Conservation (phyloP, 176 grass and related monocot genomes). For the Aegilops bicornis region DNA sequence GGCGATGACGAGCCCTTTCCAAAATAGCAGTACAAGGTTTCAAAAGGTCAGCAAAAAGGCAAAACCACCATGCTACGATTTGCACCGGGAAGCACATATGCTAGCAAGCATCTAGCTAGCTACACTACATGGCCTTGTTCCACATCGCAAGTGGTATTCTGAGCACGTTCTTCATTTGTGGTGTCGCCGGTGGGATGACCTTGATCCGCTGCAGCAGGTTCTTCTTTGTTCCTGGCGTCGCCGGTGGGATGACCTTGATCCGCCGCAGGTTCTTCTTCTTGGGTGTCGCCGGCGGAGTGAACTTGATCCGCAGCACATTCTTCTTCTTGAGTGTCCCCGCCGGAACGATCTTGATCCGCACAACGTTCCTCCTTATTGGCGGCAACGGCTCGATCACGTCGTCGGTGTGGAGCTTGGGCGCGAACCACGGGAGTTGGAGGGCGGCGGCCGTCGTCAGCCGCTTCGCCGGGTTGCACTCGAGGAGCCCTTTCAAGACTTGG, state of each 20-base stretch:
- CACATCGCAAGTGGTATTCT: background rate
- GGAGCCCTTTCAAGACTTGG: conserved; percentile 1
- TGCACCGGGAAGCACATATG: too few relatives aligned
- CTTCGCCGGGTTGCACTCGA: background rate
- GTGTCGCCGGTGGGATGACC: background rate
- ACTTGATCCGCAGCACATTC: background rate
- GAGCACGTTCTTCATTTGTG: background rate
- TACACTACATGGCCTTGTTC: background rate
- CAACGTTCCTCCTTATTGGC: background rate
- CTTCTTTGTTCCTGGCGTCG: background rate
- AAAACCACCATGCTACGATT: background rate
- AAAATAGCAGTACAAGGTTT: too few relatives aligned
- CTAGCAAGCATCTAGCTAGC: too few relatives aligned
- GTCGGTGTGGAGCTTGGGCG: background rate
- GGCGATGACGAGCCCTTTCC: too few relatives aligned
- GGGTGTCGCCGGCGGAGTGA: background rate
- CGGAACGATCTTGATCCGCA: background rate
- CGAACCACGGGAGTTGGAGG: background rate
- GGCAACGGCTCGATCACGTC: background rate
- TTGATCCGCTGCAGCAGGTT: background rate
- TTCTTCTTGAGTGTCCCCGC: background rate
- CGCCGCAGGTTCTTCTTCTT: background rate
- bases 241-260: background rate
- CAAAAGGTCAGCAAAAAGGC: too few relatives aligned
- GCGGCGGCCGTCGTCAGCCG: background rate